Base-by-base conservation (phyloP, 345 rosid species). In the Kandelia obovata region DNA sequence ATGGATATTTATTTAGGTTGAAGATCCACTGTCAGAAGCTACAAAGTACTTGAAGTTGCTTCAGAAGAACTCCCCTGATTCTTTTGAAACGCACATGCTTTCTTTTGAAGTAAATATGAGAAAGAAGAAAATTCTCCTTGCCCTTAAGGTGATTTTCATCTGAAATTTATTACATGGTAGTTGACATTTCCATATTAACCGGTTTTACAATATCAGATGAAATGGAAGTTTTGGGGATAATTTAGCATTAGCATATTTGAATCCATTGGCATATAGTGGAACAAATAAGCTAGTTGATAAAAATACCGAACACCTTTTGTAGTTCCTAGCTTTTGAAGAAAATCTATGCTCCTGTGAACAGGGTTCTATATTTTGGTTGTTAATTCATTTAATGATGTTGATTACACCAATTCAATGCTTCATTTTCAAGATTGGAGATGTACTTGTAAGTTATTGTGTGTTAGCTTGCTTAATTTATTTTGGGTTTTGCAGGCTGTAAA, bases 81-180 rank as follows among this genome's bases (percentile, higher is more conserved):
- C 97, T 55, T 69, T 92, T 81, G 98, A 96, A 79, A 92, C 96
- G 28, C 99, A 96, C 87, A 73, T 90, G 65, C 95, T 96, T 77
- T 91, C 99, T 13, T 96, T 96, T 82, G 97, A 92, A 86, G 90
- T 92, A 62, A 89, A 92, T 73, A 90, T 96, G 82, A 86, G 99
- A 83, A 96, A 86, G 84, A 91, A 81, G 75, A 90, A 89, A 79
- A 81, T 86, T 82, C 83, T 95, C 71, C 93, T 89, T 64, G 99
- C 98, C 39, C 86, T 95, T 69, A 96, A 95, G 99, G 99, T 95
- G 80, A 56, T 53, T 53, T 27, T 56, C 53, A 21, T 10, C 25
- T 28, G 27, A n/a, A 70, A 20, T 3, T 23, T 5, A n/a, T 53
- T 16, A 13, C 34, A 46, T 56, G 15, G 15, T 39, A 9, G 46